These are phyloP conservation scores for Hypoxylon fragiforme DNA, from an alignment of 495 filamentous ascomycete species.

Conservation along the genomic window DNA sequence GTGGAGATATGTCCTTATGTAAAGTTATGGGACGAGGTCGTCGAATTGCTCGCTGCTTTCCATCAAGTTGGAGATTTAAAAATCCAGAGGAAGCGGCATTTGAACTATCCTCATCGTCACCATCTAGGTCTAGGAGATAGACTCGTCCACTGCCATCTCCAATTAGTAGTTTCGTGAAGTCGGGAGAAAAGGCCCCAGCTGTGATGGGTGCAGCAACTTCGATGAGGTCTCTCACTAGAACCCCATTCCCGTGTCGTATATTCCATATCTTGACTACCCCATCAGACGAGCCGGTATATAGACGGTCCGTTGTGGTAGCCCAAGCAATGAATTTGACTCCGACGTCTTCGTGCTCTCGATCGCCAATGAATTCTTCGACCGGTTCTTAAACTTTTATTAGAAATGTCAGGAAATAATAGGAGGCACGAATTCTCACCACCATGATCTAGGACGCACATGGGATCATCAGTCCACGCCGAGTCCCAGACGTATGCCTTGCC, in stretches of 20 bases:
- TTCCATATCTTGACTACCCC: conserved; percentile 88
- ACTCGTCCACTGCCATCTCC: conserved; percentile 77
- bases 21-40: conserved; percentile 47
- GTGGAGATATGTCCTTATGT: conserved; percentile 48
- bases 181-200: conserved; percentile 71
- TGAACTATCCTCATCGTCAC: conserved; percentile 31
- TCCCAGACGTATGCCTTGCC: conserved; percentile 88
- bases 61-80: conserved; percentile 25
- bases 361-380: conserved; percentile 61
- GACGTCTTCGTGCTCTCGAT: conserved; percentile 71
- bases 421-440: conserved; percentile 44
- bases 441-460: conserved; percentile 71
- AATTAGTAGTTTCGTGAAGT: conserved; percentile 70
- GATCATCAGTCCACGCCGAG: conserved; percentile 54
- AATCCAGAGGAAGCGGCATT: conserved; percentile 16
- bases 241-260: conserved; percentile 55
- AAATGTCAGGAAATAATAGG: too few relatives aligned
- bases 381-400: conserved; percentile 50
- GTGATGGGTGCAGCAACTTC: conserved; percentile 57
- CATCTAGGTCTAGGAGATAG: conserved; percentile 62
- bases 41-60: conserved; percentile 34
- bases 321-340: conserved; percentile 82
- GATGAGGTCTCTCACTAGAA: conserved; percentile 64
- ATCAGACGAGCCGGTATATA: conserved; percentile 92
- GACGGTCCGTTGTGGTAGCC: conserved; percentile 67